Base-by-base conservation (phyloP, 495 filamentous ascomycete species). In the Penicillium canariense region DNA sequence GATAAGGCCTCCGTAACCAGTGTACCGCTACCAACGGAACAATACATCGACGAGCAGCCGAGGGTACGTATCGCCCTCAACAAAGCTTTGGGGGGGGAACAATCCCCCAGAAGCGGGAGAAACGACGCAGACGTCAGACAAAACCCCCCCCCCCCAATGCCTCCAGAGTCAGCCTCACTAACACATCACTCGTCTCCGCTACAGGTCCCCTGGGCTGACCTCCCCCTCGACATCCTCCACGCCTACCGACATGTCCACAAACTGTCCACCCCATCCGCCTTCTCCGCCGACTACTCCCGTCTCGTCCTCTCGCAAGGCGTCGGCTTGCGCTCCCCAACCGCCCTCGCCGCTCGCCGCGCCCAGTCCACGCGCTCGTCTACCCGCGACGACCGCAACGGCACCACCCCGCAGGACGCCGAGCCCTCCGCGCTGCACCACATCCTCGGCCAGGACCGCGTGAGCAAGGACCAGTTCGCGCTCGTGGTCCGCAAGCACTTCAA, bases 401-500 rank as follows among this genome's bases (percentile, higher is more conserved):
- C 32, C 14, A 45, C 39, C 30, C 18, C 50, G 27, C 49, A 52
- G 36, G 43, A 46, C 26, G 28, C 27, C 17, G 49, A 52, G 10
- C 23, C 38, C 17, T 52, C 46, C 9, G 43, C 66, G 18, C 50
- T 75, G 15, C 63, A 68, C 46, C 62, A 63, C 27, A 75, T 74
- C 32, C 67, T 68, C 45, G 67, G 71, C 15, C 75, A 78, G 56
- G 71, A 87, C 44, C 78, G 88, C 48, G 83, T 93, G 64, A 80
- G 79, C 61, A 88, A 89, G 64, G 85, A 92, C 23, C 82, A 91
- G 60, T 78, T 97, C 31, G 88, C 90, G n/a, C 78, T 85, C 52
- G 79, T 87, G 9, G 90, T 94, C 22, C 76, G 92, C 53, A 96
- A 91, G 73, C 89, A 96, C 68, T 96, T 97, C 70, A 96, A 96